phyloP scores from a whole-genome alignment of 2,329 filamentous ascomycete species.

The Nannizziopsis barbatae region DNA sequence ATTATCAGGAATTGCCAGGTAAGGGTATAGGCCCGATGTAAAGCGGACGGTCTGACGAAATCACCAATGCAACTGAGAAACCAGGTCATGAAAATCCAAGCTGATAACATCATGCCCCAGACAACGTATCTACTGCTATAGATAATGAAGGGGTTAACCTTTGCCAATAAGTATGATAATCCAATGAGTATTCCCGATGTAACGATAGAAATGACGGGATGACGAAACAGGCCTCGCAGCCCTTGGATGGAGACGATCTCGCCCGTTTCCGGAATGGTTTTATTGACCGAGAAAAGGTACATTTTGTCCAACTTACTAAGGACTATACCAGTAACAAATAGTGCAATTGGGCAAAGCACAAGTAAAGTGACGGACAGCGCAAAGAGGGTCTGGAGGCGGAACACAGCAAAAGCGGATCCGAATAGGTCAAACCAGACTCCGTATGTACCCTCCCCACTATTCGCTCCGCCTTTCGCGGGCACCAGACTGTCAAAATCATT shows the following conservation, averaged over 20 bases:
- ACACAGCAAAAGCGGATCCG: constrained; percentile 64
- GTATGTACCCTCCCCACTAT: constrained; percentile 54
- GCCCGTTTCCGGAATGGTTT: constrained; percentile 49
- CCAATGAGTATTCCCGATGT: constrained; percentile 59
- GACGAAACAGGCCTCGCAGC: constrained; percentile 72
- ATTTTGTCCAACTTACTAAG: constrained; percentile 66
- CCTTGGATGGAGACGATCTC: constrained; percentile 58
- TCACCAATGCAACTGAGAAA: constrained; percentile 67
- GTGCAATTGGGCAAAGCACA: constrained; percentile 62
- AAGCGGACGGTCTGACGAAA: constrained; percentile 69
- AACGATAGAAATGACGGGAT: constrained; percentile 61
- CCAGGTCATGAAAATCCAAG: constrained; percentile 76
- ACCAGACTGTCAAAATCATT: constrained; percentile 53
- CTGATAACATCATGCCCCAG: constrained; percentile 74
- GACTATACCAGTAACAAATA: constrained; percentile 58
- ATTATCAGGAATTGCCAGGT: constrained; percentile 72
- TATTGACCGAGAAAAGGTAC: constrained; percentile 68
- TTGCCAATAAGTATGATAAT: constrained; percentile 62
- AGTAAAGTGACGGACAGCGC: constrained; percentile 76
- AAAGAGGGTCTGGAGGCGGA: constrained; percentile 72
- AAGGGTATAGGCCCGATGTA: constrained; percentile 68
- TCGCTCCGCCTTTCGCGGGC: constrained; percentile 49
- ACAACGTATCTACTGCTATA: constrained; percentile 81
- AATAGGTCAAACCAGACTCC: constrained; percentile 94
- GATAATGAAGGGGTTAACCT: constrained; percentile 80